Evolutionary conservation across 352 stramenopile genomes (phyloP).

Genomic region (Globisporangium ultimum): DNA sequence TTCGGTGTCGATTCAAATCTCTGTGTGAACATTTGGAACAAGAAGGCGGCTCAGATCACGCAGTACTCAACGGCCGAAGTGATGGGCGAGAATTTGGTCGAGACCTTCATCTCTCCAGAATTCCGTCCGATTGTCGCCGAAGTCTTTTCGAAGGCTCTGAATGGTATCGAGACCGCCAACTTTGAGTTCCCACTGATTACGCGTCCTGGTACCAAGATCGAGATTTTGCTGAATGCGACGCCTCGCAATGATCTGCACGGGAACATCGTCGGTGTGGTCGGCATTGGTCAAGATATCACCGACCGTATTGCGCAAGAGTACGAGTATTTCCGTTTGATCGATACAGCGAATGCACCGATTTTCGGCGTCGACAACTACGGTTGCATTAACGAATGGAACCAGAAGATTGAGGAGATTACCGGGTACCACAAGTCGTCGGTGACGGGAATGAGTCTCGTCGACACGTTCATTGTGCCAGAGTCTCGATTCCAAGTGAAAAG

Average conservation of each 20-base stretch:
- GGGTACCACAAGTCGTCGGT: slow-evolving; percentile 61
- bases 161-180: slow-evolving; percentile 72
- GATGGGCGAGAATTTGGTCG: slow-evolving; percentile 76
- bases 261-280: slow-evolving; percentile 84
- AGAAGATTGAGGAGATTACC: slow-evolving; percentile 75
- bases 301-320: slow-evolving; percentile 74
- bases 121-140: slow-evolving; percentile 65
- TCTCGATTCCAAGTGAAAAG: slow-evolving; percentile 48
- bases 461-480: slow-evolving; percentile 58
- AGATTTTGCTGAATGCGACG: slow-evolving; percentile 77
- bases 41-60: slow-evolving; percentile 88
- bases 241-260: slow-evolving; percentile 63
- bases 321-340: slow-evolving; percentile 75
- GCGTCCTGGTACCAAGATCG: slow-evolving; percentile 61
- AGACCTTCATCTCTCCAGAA: slow-evolving; percentile 82
- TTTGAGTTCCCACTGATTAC: slow-evolving; percentile 88
- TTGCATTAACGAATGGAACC: slow-evolving; percentile 76
- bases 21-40: slow-evolving; percentile 92
- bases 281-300: slow-evolving; percentile 85
- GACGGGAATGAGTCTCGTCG: slow-evolving; percentile 52
- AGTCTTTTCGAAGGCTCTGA: slow-evolving; percentile 66
- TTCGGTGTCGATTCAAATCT: slow-evolving; percentile 88
- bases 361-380: slow-evolving; percentile 73
- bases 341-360: slow-evolving; percentile 73
- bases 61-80: slow-evolving; percentile 79